Evolutionary conservation across 345 rosid species (phyloP).

Genomic region (Eucalyptus marginata): DNA sequence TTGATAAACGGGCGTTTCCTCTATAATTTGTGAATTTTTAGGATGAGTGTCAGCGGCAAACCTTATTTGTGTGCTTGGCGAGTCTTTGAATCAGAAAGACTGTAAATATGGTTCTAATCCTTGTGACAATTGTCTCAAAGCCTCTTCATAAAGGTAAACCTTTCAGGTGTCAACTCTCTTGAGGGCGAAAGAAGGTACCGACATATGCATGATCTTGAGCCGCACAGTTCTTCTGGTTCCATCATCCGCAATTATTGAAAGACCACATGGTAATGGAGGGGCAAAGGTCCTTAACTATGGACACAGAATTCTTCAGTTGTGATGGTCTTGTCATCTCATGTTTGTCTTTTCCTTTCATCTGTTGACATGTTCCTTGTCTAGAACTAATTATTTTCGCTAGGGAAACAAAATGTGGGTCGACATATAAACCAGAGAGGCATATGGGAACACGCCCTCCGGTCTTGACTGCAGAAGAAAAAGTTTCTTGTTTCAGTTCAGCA

Average conservation of each 20-base stretch:
- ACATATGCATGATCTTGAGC: not conserved
- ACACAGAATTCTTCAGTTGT: not conserved
- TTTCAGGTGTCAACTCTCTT: not conserved
- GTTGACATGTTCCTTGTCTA: not conserved
- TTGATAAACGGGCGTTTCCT: not conserved
- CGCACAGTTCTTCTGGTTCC: not conserved
- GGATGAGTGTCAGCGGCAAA: conserved; percentile 71
- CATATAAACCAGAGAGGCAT: not conserved
- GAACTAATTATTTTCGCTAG: not conserved
- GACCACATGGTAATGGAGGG: not conserved
- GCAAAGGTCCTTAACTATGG: not conserved
- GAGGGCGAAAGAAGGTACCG: not conserved
- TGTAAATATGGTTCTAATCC: conserved; percentile 61
- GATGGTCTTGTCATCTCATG: not conserved
- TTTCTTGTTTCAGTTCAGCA: not conserved
- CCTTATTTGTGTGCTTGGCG: conserved; percentile 69
- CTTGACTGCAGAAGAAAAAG: not conserved
- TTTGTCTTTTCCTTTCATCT: not conserved
- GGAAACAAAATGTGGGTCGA: not conserved
- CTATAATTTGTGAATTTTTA: not conserved
- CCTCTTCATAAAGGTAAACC: conserved; percentile 6
- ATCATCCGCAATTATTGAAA: not conserved
- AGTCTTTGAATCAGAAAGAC: conserved; percentile 37
- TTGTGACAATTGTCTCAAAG: conserved; percentile 65
- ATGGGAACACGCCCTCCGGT: not conserved